These are phyloP conservation scores for Curvularia verruculosa DNA, from an alignment of 2,329 filamentous ascomycete genomes.

Conservation along the genomic window DNA sequence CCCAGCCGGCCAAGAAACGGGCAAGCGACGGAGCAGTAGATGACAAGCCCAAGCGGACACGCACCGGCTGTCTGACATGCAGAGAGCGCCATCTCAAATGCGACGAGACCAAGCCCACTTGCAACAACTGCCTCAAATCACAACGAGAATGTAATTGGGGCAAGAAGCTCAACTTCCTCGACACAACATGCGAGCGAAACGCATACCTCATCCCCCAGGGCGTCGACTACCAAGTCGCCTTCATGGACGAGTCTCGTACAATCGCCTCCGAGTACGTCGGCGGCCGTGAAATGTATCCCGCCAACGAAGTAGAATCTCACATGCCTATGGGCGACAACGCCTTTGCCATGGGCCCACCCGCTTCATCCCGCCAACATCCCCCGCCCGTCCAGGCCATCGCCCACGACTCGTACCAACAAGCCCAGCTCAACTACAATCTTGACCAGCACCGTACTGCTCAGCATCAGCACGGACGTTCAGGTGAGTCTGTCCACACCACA, in stretches of 20 bases:
- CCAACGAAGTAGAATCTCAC: slow-evolving; percentile 47
- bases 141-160: slow-evolving; percentile 85
- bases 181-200: slow-evolving; percentile 74
- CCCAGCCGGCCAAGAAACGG: slow-evolving; percentile 26
- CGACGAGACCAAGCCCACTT: slow-evolving; percentile 72
- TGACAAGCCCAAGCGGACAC: slow-evolving; percentile 79
- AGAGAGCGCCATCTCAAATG: slow-evolving; percentile 90
- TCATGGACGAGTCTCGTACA: slow-evolving; percentile 85
- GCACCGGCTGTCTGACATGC: slow-evolving; percentile 90
- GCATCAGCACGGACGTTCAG: slow-evolving; percentile 26
- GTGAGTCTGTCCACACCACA: slow-evolving; percentile 23
- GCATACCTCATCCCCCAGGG: slow-evolving; percentile 54
- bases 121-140: slow-evolving; percentile 86
- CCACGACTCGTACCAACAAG: slow-evolving; percentile 54
- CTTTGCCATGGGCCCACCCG: slow-evolving; percentile 38
- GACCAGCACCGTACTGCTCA: slow-evolving; percentile 42
- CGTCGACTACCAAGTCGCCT: slow-evolving; percentile 73
- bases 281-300: slow-evolving; percentile 74
- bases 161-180: slow-evolving; percentile 88
- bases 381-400: slow-evolving; percentile 59
- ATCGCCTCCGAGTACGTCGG: slow-evolving; percentile 91
- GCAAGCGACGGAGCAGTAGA: slow-evolving; percentile 35
- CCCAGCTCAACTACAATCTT: slow-evolving; percentile 50
- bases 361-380: slow-evolving; percentile 55
- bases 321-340: slow-evolving; percentile 30